Percentiles rank a stretch among this genome's conserved stretches.
phyloP scores from a whole-genome alignment of 2,329 filamentous ascomycete species.

The Xylogone sp. region DNA sequence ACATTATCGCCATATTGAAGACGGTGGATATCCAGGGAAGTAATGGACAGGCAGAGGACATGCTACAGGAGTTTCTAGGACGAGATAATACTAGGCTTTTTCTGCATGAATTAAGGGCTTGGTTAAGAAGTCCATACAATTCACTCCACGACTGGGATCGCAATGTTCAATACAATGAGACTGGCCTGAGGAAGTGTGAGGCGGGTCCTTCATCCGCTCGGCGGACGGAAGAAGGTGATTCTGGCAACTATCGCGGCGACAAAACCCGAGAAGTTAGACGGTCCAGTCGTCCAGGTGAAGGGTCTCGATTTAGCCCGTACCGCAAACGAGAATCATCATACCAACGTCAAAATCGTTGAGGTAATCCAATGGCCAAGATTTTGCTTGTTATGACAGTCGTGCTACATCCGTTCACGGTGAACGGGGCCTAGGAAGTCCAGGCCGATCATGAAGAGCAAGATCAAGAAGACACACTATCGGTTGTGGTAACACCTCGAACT shows the following conservation, averaged over 20 bases:
- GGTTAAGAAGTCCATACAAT: constrained; percentile 75
- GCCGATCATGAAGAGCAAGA: too few relatives aligned
- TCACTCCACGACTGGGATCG: constrained; percentile 74
- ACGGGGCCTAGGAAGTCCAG: too few relatives aligned
- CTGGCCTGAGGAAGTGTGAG: neutral
- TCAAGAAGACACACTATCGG: too few relatives aligned
- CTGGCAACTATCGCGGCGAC: neutral
- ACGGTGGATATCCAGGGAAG: constrained; percentile 78
- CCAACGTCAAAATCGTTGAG: too few relatives aligned
- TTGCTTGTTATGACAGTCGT: too few relatives aligned
- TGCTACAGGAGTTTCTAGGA: constrained; percentile 76
- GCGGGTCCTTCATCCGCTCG: neutral
- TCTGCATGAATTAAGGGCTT: constrained; percentile 79
- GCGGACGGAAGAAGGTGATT: neutral
- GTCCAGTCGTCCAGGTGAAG: too few relatives aligned
- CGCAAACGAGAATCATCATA: neutral
- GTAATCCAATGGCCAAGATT: too few relatives aligned
- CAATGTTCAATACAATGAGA: constrained; percentile 26
- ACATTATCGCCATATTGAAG: constrained; percentile 78
- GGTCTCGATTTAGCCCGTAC: neutral
- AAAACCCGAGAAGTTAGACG: too few relatives aligned
- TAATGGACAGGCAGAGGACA: constrained; percentile 72
- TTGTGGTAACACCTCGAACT: too few relatives aligned
- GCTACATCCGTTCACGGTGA: too few relatives aligned
- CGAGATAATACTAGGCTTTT: constrained; percentile 70